Base-by-base conservation (phyloP, 2,329 filamentous ascomycete genomes). In the Calonectria montana region DNA sequence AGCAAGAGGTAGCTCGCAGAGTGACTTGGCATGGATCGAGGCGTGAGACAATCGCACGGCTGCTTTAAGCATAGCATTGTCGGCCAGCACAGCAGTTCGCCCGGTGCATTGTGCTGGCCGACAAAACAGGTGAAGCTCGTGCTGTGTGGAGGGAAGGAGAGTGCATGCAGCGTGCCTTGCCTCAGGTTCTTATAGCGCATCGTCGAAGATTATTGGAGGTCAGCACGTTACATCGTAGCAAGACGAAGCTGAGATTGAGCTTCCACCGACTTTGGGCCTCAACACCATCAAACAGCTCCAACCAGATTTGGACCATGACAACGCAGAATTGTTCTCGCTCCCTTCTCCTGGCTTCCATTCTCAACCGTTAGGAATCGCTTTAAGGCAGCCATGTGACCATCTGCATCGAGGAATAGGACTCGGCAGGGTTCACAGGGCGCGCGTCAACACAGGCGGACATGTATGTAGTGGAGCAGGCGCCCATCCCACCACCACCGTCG, bases 1-100 rank as follows among this genome's bases (percentile, higher is more conserved):
- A 3, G 39, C 65, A 78, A 76, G 77, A 75, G 67, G 67, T 53
- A 73, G 61, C 78, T 71, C 78, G 69, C 18, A 47, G 57, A 77
- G 74, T 69, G 75, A 79, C 78, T 75, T 78, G 41, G 15, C 31
- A 65, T 64, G 57, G 71, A 73, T 68, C 69, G 63, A 53, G 72
- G 65, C 68, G 41, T 74, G 69, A 77, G 75, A 79, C 73, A 76
- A 31, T 45, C 64, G 69, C 61, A 59, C 39, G 68, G 75, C 77
- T 73, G 77, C 77, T 79, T 79, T 79, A 74, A 76, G 61, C 23
- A 6, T 16, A 76, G 61, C 23, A 6, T 16, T 48, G 13, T 4
- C 18, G 10, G 48, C 21, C 57, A 25, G 59, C 35, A 35, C 55
- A 67, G 63, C 47, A 35, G 65, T 59, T 59, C 53, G 65, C 25